Base-by-base conservation (phyloP, 805 yeast genomes). In the Wickerhamiella australiensis region DNA sequence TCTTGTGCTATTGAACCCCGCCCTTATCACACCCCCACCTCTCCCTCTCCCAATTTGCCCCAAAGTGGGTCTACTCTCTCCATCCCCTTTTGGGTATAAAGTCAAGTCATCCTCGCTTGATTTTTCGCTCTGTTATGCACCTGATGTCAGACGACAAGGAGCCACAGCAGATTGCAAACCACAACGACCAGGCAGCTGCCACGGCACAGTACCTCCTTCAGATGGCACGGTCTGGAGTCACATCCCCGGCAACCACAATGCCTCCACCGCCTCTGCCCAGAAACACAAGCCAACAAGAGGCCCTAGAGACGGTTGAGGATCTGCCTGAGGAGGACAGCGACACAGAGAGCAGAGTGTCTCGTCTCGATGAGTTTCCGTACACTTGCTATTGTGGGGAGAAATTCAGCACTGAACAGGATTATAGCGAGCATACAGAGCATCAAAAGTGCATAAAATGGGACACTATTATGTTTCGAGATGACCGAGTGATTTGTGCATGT, bases 401-500 rank as follows among this genome's bases (percentile, higher is more conserved):
- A 6, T 41, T 41, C 21, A 25, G 20, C 13, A 41, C 20, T 23
- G 44, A 41, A 15, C 25, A 20, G n/a, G 11, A 23, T n/a, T 41
- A 41, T 23, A 41, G 25, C 15, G 44, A 41, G 31, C 44, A 41
- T 20, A 23, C 25, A 6, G 44, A 41, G 17, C 31, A 20, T 7
- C 20, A 15, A 23, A 22, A 41, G 31, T 41, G 44, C 17, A 23
- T 41, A 13, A 41, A 41, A 15, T 41, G 44, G 44, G 27, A 25
- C 7, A 3, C 31, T 23, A 41, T 41, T 5, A 17, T 15, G 13
- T 15, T 41, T 20, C 11, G 15, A 9, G 21, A 23, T 18, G 31
- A 41, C 21, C 3, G 20, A 8, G 44, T 41, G n/a, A 23, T 41
- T 11, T 41, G 44, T n/a, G 44, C 44, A 12, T 41, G 44, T 15